These are phyloP conservation scores for Yamadazyma tumulicola DNA, from an alignment of 805 yeast genomes.

Conservation along the genomic window DNA sequence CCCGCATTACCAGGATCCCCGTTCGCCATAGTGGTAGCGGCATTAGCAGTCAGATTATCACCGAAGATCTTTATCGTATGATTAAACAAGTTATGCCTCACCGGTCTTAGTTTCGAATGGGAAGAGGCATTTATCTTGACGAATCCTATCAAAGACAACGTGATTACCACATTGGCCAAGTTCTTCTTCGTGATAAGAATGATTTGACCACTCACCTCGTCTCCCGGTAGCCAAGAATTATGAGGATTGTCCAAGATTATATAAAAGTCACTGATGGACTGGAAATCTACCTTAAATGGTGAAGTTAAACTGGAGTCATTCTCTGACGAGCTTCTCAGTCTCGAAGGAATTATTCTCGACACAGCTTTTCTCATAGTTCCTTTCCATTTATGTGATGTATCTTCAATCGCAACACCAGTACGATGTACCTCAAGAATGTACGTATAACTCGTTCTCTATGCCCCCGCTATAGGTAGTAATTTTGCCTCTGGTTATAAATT, in stretches of 20 bases:
- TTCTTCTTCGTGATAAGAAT: conserved; percentile 55
- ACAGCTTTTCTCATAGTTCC: conserved; percentile 50
- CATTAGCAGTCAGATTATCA: no score
- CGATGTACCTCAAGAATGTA: no score
- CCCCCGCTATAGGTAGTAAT: no score
- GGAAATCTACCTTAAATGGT: conserved; percentile 25
- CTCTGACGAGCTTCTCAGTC: conserved; percentile 12
- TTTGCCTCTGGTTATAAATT: no score
- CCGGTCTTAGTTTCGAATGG: conserved; percentile 50
- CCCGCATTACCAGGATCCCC: conserved; percentile 16
- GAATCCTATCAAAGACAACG: conserved; percentile 52
- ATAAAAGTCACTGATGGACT: conserved; percentile 59
- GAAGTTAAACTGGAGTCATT: conserved; percentile 1
- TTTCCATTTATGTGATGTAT: no score
- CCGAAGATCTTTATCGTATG: conserved; percentile 63
- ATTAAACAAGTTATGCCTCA: conserved; percentile 51
- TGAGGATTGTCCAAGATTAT: conserved; percentile 74
- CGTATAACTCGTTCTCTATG: no score
- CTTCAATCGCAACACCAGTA: no score
- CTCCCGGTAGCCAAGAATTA: conserved; percentile 76
- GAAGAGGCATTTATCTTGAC: conserved; percentile 54
- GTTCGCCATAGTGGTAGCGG: conserved; percentile 9
- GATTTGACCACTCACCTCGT: conserved; percentile 62
- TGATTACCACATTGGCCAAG: conserved; percentile 49
- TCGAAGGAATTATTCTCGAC: conserved; percentile 34